Base-by-base conservation (phyloP, 257 asterid genomes). In the Striga asiatica region DNA sequence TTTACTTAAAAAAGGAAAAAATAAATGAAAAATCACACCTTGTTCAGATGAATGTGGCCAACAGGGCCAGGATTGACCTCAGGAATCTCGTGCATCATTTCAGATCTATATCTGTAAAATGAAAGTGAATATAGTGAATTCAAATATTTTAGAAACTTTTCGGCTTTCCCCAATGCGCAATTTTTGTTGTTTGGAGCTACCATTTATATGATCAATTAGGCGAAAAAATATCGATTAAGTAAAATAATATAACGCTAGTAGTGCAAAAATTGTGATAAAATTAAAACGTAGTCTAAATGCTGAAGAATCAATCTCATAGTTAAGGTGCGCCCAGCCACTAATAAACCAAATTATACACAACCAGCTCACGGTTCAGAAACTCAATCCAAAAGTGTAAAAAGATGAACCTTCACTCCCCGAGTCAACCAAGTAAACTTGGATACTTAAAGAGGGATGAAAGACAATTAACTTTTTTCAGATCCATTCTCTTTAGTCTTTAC, bases 31-130 rank as follows among this genome's bases (percentile, higher is more conserved):
- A 60, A 9, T 20, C 29, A 21, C 56, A 85, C 98, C 98, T 84
- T 80, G 78, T 80, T 66, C 74, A 92, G 81, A 74, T 78, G 97
- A 64, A 92, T 68, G 64, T 92, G 98, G 25, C 97, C 98, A 50
- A 88, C 88, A 74, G 88, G 94, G 54, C 84, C 87, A 1, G 76
- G 50, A 62, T 58, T 78, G 47, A 50, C 54, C 60, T 71, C 86
- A 69, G 51, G 28, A 76, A 58, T 66, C 50, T 66, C 89, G 23
- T 48, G 64, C 51, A 38, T 50, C 49, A 59, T 59, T 56, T 76
- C 71, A 53, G 69, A 73, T 62, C 69, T 62, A 58, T 92, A 88
- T 78, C 98, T 92, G 94, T 24, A 63, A 70, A 50, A 19, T 24
- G 50, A 45, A 64, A 31, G 54, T 5, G 68, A 53, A 47, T 55